Conservation (phyloP, 164 flowering plant species). For the Cinnamomum micranthum region DNA sequence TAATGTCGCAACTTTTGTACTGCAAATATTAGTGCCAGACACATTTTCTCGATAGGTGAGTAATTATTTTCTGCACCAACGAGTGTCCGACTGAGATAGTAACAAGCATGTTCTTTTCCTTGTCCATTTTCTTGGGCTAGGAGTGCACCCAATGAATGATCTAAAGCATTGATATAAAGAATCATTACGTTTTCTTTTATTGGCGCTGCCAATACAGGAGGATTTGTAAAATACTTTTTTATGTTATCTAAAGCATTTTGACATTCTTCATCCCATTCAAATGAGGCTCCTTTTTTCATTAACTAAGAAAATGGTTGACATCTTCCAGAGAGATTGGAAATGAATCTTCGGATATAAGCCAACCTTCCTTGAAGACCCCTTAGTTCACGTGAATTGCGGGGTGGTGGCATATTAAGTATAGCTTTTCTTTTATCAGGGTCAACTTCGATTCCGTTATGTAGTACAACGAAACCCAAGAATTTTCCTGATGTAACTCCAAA, state of each 20-base stretch:
- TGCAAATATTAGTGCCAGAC: no score
- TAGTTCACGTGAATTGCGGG: no score
- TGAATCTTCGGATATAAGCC: no score
- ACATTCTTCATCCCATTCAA: background rate
- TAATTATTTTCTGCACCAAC: no score
- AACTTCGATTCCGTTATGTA: background rate
- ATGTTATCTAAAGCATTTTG: background rate
- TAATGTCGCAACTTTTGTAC: no score
- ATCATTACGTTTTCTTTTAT: background rate
- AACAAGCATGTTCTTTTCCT: no score
- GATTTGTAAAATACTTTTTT: background rate
- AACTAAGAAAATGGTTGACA: background rate
- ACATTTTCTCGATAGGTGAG: no score
- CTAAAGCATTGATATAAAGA: background rate
- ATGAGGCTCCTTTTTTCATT: background rate
- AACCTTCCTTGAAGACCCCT: no score
- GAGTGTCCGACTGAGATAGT: no score
- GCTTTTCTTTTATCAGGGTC: no score
- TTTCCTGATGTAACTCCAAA: background rate
- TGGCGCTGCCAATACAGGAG: background rate
- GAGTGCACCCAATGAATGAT: background rate
- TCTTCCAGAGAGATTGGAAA: background rate
- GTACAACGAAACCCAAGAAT: background rate
- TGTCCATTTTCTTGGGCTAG: no score
- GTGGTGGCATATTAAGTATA: no score